Percentiles rank a stretch among this genome's conserved stretches.
Conservation (phyloP, 352 stramenopile genomes). For the Phytophthora pisi region DNA sequence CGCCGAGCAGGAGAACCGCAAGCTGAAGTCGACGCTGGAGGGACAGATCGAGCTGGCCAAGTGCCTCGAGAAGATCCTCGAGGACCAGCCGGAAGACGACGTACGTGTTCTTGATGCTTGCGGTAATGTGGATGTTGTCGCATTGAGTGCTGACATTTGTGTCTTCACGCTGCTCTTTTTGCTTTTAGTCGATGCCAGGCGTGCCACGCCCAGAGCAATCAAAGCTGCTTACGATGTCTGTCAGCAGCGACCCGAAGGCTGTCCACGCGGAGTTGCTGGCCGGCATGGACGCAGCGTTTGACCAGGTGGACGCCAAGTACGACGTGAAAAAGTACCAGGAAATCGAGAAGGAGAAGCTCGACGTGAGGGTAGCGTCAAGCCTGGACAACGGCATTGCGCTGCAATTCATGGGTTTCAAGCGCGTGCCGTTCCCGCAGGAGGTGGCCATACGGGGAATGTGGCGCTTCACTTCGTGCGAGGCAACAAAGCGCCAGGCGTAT, state of each 20-base stretch:
- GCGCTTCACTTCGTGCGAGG: conserved; percentile 42
- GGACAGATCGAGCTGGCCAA: conserved; percentile 48
- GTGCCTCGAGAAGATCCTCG: conserved; percentile 46
- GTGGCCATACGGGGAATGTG: conserved; percentile 42
- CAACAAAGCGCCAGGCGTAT: conserved; percentile 30
- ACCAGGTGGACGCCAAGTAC: conserved; percentile 33
- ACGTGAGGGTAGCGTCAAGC: conserved; percentile 32
- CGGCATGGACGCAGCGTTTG: conserved; percentile 30
- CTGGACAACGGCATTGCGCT: conserved; percentile 33
- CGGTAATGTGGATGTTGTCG: not conserved
- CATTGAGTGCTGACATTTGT: conserved; percentile 7
- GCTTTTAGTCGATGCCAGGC: conserved; percentile 7
- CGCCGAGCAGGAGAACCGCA: conserved; percentile 47
- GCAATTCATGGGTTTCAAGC: conserved; percentile 38
- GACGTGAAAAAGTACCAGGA: conserved; percentile 22
- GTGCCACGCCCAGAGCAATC: conserved; percentile 12
- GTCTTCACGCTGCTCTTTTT: not conserved
- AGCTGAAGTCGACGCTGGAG: conserved; percentile 43
- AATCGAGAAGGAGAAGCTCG: conserved; percentile 27
- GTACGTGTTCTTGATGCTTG: conserved; percentile 9
- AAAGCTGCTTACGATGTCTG: conserved; percentile 23
- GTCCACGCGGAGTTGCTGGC: conserved; percentile 31
- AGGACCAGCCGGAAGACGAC: conserved; percentile 32
- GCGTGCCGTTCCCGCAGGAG: conserved; percentile 37
- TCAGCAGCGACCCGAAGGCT: conserved; percentile 25